A percentile compares a stretch with the other conserved stretches of the same genome.
phyloP scores from a whole-genome alignment of 2,329 filamentous ascomycete species.

The Xylaria sp. region DNA sequence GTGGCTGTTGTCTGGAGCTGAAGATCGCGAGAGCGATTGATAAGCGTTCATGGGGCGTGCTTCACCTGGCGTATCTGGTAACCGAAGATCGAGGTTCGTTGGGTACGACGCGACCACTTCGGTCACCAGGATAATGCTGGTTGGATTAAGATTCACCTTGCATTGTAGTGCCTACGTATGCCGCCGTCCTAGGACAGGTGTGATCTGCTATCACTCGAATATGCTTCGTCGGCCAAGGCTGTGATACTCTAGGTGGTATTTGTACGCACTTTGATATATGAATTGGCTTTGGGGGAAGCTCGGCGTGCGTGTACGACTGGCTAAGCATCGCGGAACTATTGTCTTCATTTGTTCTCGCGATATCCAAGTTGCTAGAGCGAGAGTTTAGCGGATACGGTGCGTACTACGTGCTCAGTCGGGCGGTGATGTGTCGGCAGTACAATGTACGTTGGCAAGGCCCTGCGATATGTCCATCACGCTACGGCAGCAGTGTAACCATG shows the following conservation, averaged over 20 bases:
- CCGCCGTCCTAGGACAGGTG: background rate
- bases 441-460: slow-evolving; percentile 2
- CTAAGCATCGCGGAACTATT: background rate
- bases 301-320: background rate
- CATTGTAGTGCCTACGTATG: background rate
- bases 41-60: slow-evolving; percentile 20
- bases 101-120: slow-evolving; percentile 24
- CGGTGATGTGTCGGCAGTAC: slow-evolving; percentile 7
- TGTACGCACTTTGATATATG: background rate
- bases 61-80: slow-evolving; percentile 4
- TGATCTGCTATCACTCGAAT: background rate
- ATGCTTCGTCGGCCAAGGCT: background rate
- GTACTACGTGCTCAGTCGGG: background rate
- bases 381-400: slow-evolving; percentile 11
- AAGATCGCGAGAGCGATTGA: slow-evolving; percentile 18
- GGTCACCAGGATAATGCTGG: slow-evolving; percentile 9
- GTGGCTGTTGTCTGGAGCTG: slow-evolving; percentile 26
- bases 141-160: background rate
- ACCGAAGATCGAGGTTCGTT: slow-evolving; percentile 30
- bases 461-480: slow-evolving; percentile 14
- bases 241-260: background rate
- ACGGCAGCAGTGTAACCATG: slow-evolving; percentile 30
- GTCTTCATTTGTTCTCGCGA: background rate
- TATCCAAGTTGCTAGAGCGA: background rate
- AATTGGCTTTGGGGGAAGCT: background rate